Evolutionary conservation across 2,329 filamentous ascomycete genomes (phyloP), one percentile per base, ranked within the genome.

Genomic region (Cordyceps javanica): DNA sequence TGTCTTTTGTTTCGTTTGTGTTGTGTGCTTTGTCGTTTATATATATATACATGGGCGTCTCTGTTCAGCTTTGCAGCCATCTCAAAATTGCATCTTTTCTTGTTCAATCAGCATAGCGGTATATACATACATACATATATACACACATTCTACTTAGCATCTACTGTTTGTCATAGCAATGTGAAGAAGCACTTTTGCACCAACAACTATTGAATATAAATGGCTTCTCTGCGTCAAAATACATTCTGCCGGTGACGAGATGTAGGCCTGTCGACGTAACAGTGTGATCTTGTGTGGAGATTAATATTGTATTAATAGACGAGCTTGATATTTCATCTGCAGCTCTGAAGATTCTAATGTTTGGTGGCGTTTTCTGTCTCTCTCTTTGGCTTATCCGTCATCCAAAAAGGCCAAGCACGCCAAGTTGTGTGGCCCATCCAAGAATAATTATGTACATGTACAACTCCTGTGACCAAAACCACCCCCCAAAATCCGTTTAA

Each of bases 131-230:
- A n/a, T n/a, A n/a, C n/a, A n/a, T 3, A 14, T 44, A 34, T 19
- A 9, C 10, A 11, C 14, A 34, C 5, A 25, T 42, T 54, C 30
- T 30, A 36, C 10, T 39, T 11, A 45, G 51, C 51, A 45, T 54
- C n/a, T 54, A 44, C 21, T n/a, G n/a, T n/a, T 23, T 54, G 25
- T 54, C 36, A 54, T 36, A 54, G 39, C 51, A 44, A 44, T n/a
- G n/a, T n/a, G n/a, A n/a, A n/a, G n/a, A n/a, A n/a, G n/a, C n/a
- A n/a, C n/a, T n/a, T n/a, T n/a, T n/a, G n/a, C n/a, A n/a, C n/a
- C n/a, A n/a, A n/a, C n/a, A n/a, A n/a, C n/a, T n/a, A n/a, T n/a
- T n/a, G n/a, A n/a, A n/a, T n/a, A n/a, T n/a, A n/a, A n/a, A n/a
- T n/a, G n/a, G n/a, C n/a, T n/a, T n/a, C n/a, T n/a, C n/a, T n/a